Evolutionary conservation across 352 stramenopile genomes (phyloP).

Genomic region (Phytophthora rubi): DNA sequence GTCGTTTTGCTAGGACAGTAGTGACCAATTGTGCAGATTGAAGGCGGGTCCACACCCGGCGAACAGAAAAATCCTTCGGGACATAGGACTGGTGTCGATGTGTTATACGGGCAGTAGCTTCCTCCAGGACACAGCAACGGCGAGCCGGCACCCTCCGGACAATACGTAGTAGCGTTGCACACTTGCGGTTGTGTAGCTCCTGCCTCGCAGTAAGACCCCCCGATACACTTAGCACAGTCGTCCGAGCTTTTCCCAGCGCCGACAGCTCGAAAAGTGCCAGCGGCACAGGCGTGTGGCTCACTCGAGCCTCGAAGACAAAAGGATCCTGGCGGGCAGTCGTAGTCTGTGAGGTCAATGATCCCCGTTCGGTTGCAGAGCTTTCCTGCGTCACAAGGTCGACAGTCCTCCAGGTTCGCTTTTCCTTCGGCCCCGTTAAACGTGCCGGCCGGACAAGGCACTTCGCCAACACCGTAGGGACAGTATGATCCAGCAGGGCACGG

Average conservation of each 20-base stretch:
- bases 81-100: constrained; percentile 57
- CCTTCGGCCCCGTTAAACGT: constrained; percentile 66
- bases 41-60: constrained; percentile 34
- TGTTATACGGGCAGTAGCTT: constrained; percentile 82
- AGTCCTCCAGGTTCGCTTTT: constrained; percentile 55
- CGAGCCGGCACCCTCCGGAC: constrained; percentile 54
- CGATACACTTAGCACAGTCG: constrained; percentile 60
- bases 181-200: constrained; percentile 53
- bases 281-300: constrained; percentile 46
- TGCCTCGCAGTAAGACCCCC: constrained; percentile 65
- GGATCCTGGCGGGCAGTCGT: constrained; percentile 71
- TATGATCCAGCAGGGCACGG: constrained; percentile 71
- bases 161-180: constrained; percentile 69
- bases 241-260: constrained; percentile 42
- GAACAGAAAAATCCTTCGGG: constrained; percentile 83
- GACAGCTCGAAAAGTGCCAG: constrained; percentile 47
- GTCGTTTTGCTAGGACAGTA: constrained; percentile 75
- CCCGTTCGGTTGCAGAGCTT: constrained; percentile 80
- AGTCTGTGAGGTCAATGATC: constrained; percentile 59
- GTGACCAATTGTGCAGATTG: constrained; percentile 56
- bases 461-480: constrained; percentile 52
- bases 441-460: constrained; percentile 56
- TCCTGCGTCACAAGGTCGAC: constrained; percentile 60
- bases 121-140: constrained; percentile 65
- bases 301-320: constrained; percentile 70